Evolutionary conservation across 176 grass and related monocot genomes (phyloP).

Genomic region (Musa itinerans): DNA sequence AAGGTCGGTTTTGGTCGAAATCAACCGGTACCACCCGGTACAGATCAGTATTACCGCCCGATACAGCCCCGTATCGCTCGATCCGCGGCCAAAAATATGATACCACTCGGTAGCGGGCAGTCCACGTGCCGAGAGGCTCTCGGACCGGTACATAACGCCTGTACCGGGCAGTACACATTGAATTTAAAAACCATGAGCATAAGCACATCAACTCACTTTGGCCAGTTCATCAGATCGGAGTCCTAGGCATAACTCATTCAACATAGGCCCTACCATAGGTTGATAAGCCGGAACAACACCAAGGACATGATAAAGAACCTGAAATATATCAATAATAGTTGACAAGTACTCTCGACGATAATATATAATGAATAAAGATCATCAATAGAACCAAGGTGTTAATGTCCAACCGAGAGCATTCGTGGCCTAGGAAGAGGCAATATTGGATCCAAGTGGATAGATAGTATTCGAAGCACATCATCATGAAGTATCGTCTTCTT

Average conservation of each 20-base stretch:
- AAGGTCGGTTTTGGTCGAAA: too few species aligned
- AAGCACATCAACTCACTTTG: constrained; percentile 44
- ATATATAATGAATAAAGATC: constrained; percentile 11
- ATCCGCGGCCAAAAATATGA: too few species aligned
- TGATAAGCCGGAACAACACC: constrained; percentile 72
- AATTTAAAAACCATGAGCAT: background rate
- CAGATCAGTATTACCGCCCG: too few species aligned
- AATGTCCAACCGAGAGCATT: constrained; percentile 83
- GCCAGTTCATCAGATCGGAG: constrained; percentile 62
- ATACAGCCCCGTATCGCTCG: too few species aligned
- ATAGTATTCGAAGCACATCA: constrained; percentile 74
- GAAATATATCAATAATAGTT: constrained; percentile 11
- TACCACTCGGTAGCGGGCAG: too few species aligned
- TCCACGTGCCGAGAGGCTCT: too few species aligned
- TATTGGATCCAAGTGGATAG: constrained; percentile 93
- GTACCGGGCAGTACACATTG: too few species aligned
- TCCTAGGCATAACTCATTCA: constrained; percentile 96
- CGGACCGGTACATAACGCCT: too few species aligned
- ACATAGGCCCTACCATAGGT: constrained; percentile 67
- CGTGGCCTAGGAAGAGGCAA: constrained; percentile 86
- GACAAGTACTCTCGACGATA: constrained; percentile 23
- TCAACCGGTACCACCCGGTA: too few species aligned
- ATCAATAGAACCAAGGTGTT: background rate
- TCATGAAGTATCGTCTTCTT: constrained; percentile 94
- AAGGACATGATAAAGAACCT: constrained; percentile 97